A percentile compares a stretch with the other conserved stretches of the same genome.
These are phyloP conservation scores for Paecilomyces dactylethromorphus DNA, from an alignment of 2,329 filamentous ascomycete genomes.

Conservation along the genomic window DNA sequence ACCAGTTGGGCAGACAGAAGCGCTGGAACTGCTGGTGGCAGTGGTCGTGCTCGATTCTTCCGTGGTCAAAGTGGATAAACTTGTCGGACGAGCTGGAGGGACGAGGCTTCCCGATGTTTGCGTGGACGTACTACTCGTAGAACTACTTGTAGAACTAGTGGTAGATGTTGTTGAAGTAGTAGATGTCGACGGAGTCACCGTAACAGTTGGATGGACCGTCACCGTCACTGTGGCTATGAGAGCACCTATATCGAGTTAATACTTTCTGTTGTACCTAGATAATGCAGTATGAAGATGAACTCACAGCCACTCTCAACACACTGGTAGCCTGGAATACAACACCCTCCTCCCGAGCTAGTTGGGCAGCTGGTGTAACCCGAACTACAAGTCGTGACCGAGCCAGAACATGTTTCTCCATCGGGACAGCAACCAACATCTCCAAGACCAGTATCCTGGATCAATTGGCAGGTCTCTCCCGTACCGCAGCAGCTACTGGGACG, in stretches of 20 bases:
- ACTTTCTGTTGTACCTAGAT: neutral
- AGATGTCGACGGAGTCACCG: constrained; percentile 16
- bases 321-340: constrained; percentile 54
- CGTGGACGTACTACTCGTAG: constrained; percentile 28
- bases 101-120: constrained; percentile 23
- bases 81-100: constrained; percentile 34
- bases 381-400: constrained; percentile 44
- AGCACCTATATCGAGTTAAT: constrained; percentile 17
- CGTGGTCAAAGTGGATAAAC: constrained; percentile 27
- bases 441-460: constrained; percentile 45
- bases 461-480: constrained; percentile 47
- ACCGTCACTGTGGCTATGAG: constrained; percentile 29
- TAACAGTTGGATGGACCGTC: constrained; percentile 24
- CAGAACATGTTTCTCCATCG: constrained; percentile 45
- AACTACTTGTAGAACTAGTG: constrained; percentile 31
- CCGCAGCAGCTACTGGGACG: constrained; percentile 55
- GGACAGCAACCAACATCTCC: constrained; percentile 58
- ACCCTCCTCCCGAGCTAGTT: constrained; percentile 50
- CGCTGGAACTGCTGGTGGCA: constrained; percentile 25
- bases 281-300: constrained; percentile 18
- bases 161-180: constrained; percentile 31
- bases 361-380: constrained; percentile 52
- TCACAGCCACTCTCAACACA: constrained; percentile 53
- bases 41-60: constrained; percentile 24
- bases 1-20: constrained; percentile 66